A percentile compares a stretch with the other conserved stretches of the same genome.
These are phyloP conservation scores for Suillus paluster DNA, from an alignment of 768 basidiomycete species.

Conservation along the genomic window DNA sequence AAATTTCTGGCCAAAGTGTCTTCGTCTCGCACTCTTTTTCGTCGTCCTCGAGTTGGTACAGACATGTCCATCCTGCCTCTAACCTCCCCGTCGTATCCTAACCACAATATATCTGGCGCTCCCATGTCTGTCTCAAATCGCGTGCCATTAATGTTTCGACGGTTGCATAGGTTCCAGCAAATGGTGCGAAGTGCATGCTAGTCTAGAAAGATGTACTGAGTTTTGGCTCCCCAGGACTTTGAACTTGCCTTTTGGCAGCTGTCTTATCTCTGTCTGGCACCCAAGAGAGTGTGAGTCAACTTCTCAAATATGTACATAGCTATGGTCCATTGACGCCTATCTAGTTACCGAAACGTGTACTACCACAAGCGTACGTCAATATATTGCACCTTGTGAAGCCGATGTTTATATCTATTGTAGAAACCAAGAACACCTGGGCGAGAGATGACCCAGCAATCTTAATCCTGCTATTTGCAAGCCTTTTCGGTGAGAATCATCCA, in stretches of 20 bases:
- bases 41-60: conserved; percentile 21
- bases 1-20: conserved; percentile 17
- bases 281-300: conserved; percentile 79
- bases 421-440: conserved; percentile 99
- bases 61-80: conserved; percentile 40
- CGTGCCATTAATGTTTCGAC: conserved; percentile 79
- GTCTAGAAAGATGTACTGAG: conserved; percentile 1
- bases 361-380: conserved; percentile 83
- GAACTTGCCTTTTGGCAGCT: conserved; percentile 96
- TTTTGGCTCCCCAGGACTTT: conserved; percentile 70
- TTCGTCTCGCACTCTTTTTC: conserved; percentile 16
- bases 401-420: conserved; percentile 42
- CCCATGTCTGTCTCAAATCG: conserved; percentile 47
- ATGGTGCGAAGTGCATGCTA: conserved; percentile 58
- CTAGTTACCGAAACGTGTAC: conserved; percentile 93
- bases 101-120: conserved; percentile 19
- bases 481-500: conserved; percentile 55
- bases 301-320: not conserved
- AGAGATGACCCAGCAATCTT: conserved; percentile 97
- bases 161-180: conserved; percentile 82
- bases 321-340: conserved; percentile 17
- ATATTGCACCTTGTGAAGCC: not conserved
- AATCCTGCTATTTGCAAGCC: conserved; percentile 79
- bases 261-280: conserved; percentile 91
- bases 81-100: conserved; percentile 29